phyloP scores from a whole-genome alignment of 1,284 basidiomycete species.

The Abortiporus biennis region DNA sequence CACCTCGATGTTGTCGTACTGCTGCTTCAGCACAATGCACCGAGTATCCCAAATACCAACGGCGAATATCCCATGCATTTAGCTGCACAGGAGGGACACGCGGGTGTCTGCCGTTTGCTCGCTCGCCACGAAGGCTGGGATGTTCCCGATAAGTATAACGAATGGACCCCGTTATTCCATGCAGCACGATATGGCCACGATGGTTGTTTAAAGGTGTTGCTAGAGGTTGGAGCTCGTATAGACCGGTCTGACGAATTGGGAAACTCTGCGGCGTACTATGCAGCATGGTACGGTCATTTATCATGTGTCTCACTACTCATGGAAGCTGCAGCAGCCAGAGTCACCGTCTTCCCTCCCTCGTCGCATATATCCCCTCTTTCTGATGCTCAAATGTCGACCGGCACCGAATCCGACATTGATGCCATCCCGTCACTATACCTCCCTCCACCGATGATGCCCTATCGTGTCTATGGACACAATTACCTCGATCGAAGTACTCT shows the following conservation, averaged over 20 bases:
- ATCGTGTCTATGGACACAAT: conserved; percentile 87
- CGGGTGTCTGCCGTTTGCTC: conserved; percentile 78
- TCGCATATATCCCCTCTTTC: conserved; percentile 24
- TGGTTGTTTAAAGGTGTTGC: conserved; percentile 71
- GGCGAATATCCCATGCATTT: conserved; percentile 96
- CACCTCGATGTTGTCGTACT: conserved; percentile 81
- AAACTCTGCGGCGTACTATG: conserved; percentile 88
- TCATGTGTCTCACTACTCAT: conserved; percentile 74
- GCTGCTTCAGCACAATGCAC: conserved; percentile 74
- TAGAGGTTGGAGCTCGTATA: conserved; percentile 71
- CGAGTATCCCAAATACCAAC: conserved; percentile 83
- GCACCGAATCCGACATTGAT: conserved; percentile 73
- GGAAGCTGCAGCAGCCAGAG: conserved; percentile 30
- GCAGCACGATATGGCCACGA: conserved; percentile 87
- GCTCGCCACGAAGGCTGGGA: conserved; percentile 79
- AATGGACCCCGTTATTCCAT: conserved; percentile 98
- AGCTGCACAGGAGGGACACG: conserved; percentile 95
- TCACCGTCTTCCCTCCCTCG: conserved; percentile 12
- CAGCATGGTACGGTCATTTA: conserved; percentile 96
- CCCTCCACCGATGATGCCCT: conserved; percentile 97
- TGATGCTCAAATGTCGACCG: conserved; percentile 27
- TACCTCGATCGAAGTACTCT: conserved; percentile 87
- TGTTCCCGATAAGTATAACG: conserved; percentile 91
- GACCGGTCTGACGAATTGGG: conserved; percentile 81
- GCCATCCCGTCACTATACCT: conserved; percentile 91